These are phyloP conservation scores for Neonectria hederae DNA, from an alignment of 2,329 filamentous ascomycete genomes.

Conservation along the genomic window DNA sequence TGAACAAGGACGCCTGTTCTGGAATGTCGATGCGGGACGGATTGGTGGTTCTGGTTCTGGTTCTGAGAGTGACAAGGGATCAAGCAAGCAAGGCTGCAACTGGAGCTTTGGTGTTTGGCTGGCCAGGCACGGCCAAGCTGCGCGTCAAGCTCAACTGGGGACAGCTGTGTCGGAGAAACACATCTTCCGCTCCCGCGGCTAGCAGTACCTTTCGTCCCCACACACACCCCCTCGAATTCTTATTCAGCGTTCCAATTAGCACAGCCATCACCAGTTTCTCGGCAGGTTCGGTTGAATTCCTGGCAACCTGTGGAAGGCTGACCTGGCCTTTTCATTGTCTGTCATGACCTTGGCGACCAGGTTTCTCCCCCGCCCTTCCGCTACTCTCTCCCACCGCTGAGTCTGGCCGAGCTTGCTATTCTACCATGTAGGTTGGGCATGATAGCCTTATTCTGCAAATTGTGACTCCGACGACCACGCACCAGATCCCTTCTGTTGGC, in stretches of 20 bases:
- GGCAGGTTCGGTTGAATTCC: constrained; percentile 42
- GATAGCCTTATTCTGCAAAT: constrained; percentile 31
- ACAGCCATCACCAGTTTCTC: constrained; percentile 34
- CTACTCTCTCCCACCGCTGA: constrained; percentile 14
- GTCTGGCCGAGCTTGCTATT: constrained; percentile 26
- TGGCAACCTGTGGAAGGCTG: constrained; percentile 40
- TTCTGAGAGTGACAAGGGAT: constrained; percentile 32
- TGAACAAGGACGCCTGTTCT: constrained; percentile 20
- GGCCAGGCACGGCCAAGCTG: constrained; percentile 51
- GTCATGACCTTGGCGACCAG: constrained; percentile 34
- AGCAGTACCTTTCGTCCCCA: constrained; percentile 16
- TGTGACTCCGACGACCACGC: constrained; percentile 22
- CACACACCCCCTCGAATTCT: constrained; percentile 24
- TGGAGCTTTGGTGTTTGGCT: constrained; percentile 49
- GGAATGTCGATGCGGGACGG: constrained; percentile 28
- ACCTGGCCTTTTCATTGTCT: constrained; percentile 45
- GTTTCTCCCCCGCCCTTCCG: constrained; percentile 35
- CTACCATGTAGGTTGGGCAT: constrained; percentile 43
- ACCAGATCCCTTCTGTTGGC: constrained; percentile 23
- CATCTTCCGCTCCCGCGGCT: constrained; percentile 41
- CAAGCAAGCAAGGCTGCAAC: constrained; percentile 42
- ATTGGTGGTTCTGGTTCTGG: constrained; percentile 33
- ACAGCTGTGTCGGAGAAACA: constrained; percentile 39
- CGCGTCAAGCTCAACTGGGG: constrained; percentile 48
- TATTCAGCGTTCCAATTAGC: constrained; percentile 22